phyloP scores from a whole-genome alignment of 768 basidiomycete genomes.

The Boletus vermiculosoides region DNA sequence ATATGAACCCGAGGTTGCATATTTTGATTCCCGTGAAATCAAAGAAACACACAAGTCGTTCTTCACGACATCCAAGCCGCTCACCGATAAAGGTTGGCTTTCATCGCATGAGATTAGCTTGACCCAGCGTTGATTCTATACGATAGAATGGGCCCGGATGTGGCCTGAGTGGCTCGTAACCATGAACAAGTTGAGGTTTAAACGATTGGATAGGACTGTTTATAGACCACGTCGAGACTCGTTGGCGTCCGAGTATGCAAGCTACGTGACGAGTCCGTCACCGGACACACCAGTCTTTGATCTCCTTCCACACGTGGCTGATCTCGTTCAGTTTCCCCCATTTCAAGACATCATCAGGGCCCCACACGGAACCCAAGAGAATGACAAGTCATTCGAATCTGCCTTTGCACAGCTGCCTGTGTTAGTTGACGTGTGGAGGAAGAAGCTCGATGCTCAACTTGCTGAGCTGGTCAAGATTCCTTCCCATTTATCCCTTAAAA shows the following conservation, averaged over 20 bases:
- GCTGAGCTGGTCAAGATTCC: not conserved
- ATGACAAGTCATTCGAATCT: not conserved
- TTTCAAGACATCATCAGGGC: not conserved
- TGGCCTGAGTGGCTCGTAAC: not conserved
- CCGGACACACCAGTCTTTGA: not conserved
- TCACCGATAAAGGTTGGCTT: constrained; percentile 1
- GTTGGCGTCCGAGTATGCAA: not conserved
- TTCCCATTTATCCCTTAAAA: not conserved
- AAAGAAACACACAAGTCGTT: not conserved
- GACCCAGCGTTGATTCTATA: not conserved
- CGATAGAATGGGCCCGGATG: not conserved
- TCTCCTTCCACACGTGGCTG: not conserved
- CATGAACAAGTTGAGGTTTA: not conserved
- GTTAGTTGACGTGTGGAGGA: not conserved
- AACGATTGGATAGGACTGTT: not conserved
- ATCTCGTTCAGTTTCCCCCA: not conserved
- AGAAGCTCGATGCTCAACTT: not conserved
- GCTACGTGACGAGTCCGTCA: not conserved
- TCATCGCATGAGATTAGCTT: not conserved
- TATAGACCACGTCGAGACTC: not conserved
- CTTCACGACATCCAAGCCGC: not conserved
- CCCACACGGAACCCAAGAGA: not conserved
- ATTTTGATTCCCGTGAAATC: not conserved
- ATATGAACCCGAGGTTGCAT: not conserved
- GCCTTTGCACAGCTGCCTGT: constrained; percentile 1